These are phyloP conservation scores for Crithidia expoeki DNA, from an alignment of 208 protist species.

Conservation along the genomic window DNA sequence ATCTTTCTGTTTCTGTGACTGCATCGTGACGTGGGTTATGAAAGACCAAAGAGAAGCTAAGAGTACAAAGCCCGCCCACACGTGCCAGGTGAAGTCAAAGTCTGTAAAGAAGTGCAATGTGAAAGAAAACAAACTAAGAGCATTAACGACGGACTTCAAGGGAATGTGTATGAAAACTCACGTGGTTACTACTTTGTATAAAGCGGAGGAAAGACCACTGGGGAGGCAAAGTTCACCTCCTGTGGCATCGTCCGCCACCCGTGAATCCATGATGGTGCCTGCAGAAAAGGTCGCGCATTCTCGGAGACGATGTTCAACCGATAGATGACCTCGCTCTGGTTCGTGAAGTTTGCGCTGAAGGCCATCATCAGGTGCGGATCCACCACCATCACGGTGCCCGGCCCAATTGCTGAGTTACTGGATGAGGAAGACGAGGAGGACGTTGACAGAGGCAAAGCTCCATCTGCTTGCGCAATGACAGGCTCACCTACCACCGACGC, in stretches of 20 bases:
- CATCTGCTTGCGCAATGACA: conserved; percentile 14
- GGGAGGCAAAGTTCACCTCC: conserved; percentile 76
- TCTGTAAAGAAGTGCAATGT: too few relatives aligned
- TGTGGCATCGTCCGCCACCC: conserved; percentile 75
- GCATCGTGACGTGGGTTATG: too few relatives aligned
- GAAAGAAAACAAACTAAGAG: too few relatives aligned
- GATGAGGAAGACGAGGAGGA: neutral
- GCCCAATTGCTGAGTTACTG: conserved; percentile 22
- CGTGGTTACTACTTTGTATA: conserved; percentile 9
- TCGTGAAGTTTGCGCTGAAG: conserved; percentile 71
- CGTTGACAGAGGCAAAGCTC: neutral
- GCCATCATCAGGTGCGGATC: conserved; percentile 87
- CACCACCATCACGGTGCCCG: conserved; percentile 74
- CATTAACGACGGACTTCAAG: too few relatives aligned
- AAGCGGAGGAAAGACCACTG: conserved; percentile 78
- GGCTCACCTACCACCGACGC: conserved; percentile 42
- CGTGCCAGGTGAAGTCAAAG: too few relatives aligned
- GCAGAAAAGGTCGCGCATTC: conserved; percentile 51
- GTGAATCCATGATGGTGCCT: conserved; percentile 77
- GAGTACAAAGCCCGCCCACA: too few relatives aligned
- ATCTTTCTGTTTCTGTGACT: too few relatives aligned
- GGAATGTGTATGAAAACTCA: neutral
- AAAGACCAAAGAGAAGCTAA: too few relatives aligned
- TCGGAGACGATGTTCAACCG: conserved; percentile 70
- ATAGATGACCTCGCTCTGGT: conserved; percentile 60